A percentile compares a stretch with the other conserved stretches of the same genome.
phyloP scores from a whole-genome alignment of 2,329 filamentous ascomycete species.

The Alternaria postmessia region DNA sequence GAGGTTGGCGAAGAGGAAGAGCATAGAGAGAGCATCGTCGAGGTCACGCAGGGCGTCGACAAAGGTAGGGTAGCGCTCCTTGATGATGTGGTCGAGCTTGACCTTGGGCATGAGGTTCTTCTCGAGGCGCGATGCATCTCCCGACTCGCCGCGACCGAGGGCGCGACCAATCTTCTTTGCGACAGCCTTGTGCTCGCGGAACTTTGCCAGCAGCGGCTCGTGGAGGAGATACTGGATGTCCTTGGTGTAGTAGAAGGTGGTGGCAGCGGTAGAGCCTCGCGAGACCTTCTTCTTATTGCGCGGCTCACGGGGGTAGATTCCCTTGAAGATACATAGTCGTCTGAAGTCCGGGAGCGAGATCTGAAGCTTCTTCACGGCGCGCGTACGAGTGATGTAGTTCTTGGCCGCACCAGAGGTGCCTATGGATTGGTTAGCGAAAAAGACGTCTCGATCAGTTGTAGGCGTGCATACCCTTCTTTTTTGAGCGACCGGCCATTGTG shows the following conservation, averaged over 20 bases:
- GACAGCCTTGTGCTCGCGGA: constrained; percentile 94
- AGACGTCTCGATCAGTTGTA: background rate
- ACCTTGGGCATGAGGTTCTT: constrained; percentile 89
- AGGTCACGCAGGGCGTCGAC: constrained; percentile 92
- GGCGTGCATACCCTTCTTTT: constrained; percentile 69
- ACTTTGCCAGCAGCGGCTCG: constrained; percentile 91
- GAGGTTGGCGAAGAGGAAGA: constrained; percentile 96
- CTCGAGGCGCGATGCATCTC: constrained; percentile 87
- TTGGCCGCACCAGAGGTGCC: constrained; percentile 90
- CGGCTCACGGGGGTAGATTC: constrained; percentile 96
- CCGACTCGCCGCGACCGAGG: constrained; percentile 87
- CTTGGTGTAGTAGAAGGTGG: constrained; percentile 91
- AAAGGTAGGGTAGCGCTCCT: constrained; percentile 97
- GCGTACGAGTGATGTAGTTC: constrained; percentile 97
- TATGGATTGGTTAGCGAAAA: constrained; percentile 45
- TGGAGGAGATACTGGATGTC: constrained; percentile 98
- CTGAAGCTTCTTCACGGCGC: constrained; percentile 97
- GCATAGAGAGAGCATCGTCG: constrained; percentile 95
- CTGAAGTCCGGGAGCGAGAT: constrained; percentile 97
- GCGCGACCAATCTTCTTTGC: constrained; percentile 97
- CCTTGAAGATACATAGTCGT: constrained; percentile 99
- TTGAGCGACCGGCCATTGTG: constrained; percentile 48
- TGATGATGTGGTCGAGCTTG: constrained; percentile 94
- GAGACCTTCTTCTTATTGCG: constrained; percentile 96
- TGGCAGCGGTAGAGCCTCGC: constrained; percentile 87